These are phyloP conservation scores for Magnaporthiopsis incrustans DNA, from an alignment of 2,329 filamentous ascomycete genomes.

Conservation along the genomic window DNA sequence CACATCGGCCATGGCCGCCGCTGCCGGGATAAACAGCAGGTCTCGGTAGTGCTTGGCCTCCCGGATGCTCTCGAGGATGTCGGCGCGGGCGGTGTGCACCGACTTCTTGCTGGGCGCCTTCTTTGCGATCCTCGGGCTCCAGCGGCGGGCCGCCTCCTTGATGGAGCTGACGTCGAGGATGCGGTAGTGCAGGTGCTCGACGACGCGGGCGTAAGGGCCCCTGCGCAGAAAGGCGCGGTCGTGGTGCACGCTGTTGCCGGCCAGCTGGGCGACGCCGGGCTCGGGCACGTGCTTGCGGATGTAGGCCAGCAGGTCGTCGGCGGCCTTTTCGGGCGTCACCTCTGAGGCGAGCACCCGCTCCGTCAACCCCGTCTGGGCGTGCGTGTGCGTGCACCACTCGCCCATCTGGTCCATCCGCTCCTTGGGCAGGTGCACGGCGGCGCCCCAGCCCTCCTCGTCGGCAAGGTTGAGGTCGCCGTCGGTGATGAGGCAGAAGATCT, in stretches of 20 bases:
- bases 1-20: background rate
- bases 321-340: conserved; percentile 64
- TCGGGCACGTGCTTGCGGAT: conserved; percentile 65
- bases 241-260: conserved; percentile 89
- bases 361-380: conserved; percentile 75
- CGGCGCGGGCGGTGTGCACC: conserved; percentile 74
- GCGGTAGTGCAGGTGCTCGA: conserved; percentile 77
- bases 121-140: conserved; percentile 48
- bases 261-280: conserved; percentile 61
- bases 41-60: conserved; percentile 81
- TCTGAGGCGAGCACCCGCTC: conserved; percentile 65
- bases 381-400: conserved; percentile 79
- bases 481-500: conserved; percentile 88
- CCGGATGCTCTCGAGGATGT: conserved; percentile 91
- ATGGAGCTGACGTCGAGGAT: conserved; percentile 87
- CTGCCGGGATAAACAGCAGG: conserved; percentile 47
- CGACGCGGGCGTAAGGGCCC: conserved; percentile 63
- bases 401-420: conserved; percentile 70
- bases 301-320: conserved; percentile 66
- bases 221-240: conserved; percentile 74
- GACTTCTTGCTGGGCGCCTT: conserved; percentile 64
- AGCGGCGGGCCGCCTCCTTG: conserved; percentile 82
- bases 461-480: conserved; percentile 68
- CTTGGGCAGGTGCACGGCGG: conserved; percentile 65
- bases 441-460: conserved; percentile 71